These are phyloP conservation scores for Calonectria fujianensis DNA, from an alignment of 2,329 filamentous ascomycete genomes.

Conservation along the genomic window DNA sequence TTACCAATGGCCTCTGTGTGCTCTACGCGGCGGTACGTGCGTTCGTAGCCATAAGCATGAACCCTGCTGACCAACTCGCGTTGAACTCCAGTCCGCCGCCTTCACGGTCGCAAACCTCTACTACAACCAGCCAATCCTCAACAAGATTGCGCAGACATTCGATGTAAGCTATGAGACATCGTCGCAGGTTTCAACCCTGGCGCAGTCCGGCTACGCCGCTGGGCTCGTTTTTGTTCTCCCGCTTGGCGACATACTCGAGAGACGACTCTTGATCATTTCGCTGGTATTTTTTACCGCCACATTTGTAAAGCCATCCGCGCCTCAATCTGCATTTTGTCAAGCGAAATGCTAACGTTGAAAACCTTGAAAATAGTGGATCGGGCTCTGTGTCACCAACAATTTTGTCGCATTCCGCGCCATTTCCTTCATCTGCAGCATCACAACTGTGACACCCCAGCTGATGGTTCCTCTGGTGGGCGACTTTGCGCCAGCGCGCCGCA, in stretches of 20 bases:
- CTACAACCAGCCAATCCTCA: constrained; percentile 87
- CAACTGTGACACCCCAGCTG: constrained; percentile 85
- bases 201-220: constrained; percentile 86
- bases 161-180: constrained; percentile 81
- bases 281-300: constrained; percentile 81
- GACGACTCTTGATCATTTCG: constrained; percentile 81
- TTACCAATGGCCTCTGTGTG: constrained; percentile 81
- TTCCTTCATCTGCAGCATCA: constrained; percentile 82
- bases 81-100: constrained; percentile 67
- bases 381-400: constrained; percentile 80
- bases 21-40: constrained; percentile 78
- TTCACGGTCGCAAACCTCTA: constrained; percentile 89
- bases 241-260: constrained; percentile 80
- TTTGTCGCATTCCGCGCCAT: constrained; percentile 80
- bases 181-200: constrained; percentile 81
- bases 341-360: neutral
- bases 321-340: neutral
- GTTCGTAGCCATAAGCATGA: neutral
- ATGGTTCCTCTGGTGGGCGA: constrained; percentile 90
- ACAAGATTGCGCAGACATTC: constrained; percentile 83
- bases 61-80: neutral
- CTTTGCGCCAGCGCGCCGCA: constrained; percentile 81
- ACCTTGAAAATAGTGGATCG: constrained; percentile 73
- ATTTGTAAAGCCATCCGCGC: constrained; percentile 68
- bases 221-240: constrained; percentile 86